Base-by-base conservation (phyloP, 495 filamentous ascomycete species). In the Stereocaulon alpinum region DNA sequence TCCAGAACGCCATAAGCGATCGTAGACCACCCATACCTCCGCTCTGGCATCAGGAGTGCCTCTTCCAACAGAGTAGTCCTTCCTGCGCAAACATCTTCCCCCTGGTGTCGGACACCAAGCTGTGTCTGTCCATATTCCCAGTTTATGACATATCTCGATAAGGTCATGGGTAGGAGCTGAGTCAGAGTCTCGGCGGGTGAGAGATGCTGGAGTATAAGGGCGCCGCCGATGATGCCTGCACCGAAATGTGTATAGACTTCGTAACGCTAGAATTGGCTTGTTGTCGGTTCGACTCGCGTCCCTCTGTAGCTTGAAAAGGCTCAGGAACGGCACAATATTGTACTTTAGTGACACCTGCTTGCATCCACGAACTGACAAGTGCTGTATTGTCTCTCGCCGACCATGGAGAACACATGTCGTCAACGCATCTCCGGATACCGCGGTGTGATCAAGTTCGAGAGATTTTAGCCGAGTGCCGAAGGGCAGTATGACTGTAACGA, bases 341-440 rank as follows among this genome's bases (percentile, higher is more conserved):
- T 84, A 84, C 67, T 84, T 84, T 50, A 84, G 71, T 18, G 81
- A 83, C 34, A 84, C 81, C 68, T 84, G 82, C 67, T 84, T 83
- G 74, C 81, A 84, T 9, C 81, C 81, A 10, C 81, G 76, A 40
- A 83, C 76, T 6, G 81, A 84, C 20, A 84, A 72, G 61, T 84
- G 81, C 63, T 80, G 74, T 55, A 84, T 62, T 0, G 77, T 80
- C 53, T 77, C 73, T 76, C 73, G 71, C 37, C 78, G 74, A n/a
- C 76, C 70, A 51, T 77, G 72, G 49, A 83, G 66, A 27, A 84
- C 77, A 4, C 70, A 79, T 37, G 74, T 75, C 14, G 76, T 76
- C 32, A 84, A 71, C 40, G 77, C 77, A 58, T 77, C 74, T 4
- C 81, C 81, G 24, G 77, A 78, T 27, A 83, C 79, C 22, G 78